These are phyloP conservation scores for Carex parvula DNA, from an alignment of 176 grass and related monocot species.

Conservation along the genomic window DNA sequence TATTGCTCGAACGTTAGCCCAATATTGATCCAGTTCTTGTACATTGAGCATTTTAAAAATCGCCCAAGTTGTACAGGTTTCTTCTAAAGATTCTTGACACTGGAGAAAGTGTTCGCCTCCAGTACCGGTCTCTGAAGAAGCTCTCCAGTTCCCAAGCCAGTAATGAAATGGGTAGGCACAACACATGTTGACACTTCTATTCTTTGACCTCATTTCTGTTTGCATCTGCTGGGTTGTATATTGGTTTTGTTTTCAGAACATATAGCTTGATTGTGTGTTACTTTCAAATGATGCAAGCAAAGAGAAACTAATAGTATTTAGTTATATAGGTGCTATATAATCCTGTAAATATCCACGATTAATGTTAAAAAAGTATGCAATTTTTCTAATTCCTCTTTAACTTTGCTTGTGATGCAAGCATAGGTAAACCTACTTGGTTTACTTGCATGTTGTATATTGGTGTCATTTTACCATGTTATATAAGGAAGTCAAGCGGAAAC, in stretches of 20 bases:
- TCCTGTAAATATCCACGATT: neutral
- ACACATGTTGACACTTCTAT: neutral
- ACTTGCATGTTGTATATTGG: neutral
- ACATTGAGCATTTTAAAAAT: neutral
- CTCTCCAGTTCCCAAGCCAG: slow-evolving; percentile 18
- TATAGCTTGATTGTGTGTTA: neutral
- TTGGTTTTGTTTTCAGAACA: neutral
- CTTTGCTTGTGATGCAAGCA: too few species aligned
- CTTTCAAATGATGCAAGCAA: neutral
- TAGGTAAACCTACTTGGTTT: neutral
- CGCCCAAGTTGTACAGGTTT: slow-evolving; percentile 36
- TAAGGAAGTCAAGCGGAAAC: too few species aligned
- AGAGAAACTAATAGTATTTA: neutral
- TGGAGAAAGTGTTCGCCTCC: slow-evolving; percentile 64
- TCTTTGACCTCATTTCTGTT: neutral
- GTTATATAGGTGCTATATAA: neutral
- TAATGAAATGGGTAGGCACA: slow-evolving; percentile 30
- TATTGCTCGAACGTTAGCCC: neutral
- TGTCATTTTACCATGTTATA: too few species aligned
- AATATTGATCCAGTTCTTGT: neutral
- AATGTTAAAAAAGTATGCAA: neutral
- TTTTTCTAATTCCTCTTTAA: neutral
- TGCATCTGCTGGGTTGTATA: slow-evolving; percentile 11
- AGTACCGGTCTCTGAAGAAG: slow-evolving; percentile 71
- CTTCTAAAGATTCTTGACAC: slow-evolving; percentile 63